These are phyloP conservation scores for Aristolochia fimbriata DNA, from an alignment of 164 flowering plant genomes.

Conservation along the genomic window DNA sequence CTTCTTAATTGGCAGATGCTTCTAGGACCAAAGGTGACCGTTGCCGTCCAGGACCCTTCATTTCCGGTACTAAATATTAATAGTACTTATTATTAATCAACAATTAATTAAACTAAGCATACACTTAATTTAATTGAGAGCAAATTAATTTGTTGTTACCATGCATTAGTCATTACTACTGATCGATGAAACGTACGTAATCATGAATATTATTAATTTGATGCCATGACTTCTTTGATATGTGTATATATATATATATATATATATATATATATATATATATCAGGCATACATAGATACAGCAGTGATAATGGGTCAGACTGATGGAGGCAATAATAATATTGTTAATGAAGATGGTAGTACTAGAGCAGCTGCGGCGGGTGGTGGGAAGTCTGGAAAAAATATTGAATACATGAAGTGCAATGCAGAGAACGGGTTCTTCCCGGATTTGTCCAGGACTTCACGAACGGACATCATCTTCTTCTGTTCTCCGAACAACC, in stretches of 20 bases:
- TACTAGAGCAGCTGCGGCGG: no score
- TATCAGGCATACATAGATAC: slow-evolving; percentile 89
- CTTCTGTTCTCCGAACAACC: slow-evolving; percentile 94
- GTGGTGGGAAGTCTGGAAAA: slow-evolving; percentile 44
- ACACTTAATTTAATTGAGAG: no score
- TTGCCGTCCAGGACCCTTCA: slow-evolving; percentile 87
- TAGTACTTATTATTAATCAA: neutral
- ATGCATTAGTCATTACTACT: no score
- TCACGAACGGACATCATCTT: slow-evolving; percentile 63
- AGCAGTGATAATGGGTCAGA: slow-evolving; percentile 66
- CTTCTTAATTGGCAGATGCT: slow-evolving; percentile 41
- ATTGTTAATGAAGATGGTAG: no score
- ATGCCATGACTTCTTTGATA: no score
- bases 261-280: no score
- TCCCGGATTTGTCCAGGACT: slow-evolving; percentile 48
- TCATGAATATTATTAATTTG: no score
- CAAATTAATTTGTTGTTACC: no score
- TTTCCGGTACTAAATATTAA: slow-evolving; percentile 49
- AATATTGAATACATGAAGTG: slow-evolving; percentile 80
- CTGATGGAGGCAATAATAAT: no score
- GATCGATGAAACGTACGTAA: no score
- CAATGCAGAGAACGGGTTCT: slow-evolving; percentile 49
- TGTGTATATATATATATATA: no score
- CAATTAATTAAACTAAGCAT: no score
- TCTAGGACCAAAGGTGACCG: slow-evolving; percentile 53